Conservation (phyloP, 371 early-diverging fungal genomes). For the Globomyces sp. region DNA sequence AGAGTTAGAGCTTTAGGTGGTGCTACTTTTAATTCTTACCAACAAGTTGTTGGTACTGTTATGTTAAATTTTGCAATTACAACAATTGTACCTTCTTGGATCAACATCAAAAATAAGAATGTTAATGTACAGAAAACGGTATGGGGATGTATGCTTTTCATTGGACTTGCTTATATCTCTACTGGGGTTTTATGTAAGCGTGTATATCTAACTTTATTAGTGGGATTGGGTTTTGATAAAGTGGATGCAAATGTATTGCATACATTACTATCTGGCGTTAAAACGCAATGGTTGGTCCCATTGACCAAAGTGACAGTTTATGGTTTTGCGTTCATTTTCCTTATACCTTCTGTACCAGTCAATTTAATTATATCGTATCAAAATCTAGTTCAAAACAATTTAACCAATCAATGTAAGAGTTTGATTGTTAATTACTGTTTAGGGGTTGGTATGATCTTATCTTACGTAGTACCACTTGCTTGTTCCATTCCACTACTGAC, state of each 20-base stretch:
- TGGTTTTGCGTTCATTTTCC: constrained; percentile 66
- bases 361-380: constrained; percentile 68
- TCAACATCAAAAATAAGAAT: constrained; percentile 46
- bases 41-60: constrained; percentile 35
- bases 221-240: constrained; percentile 37
- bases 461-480: constrained; percentile 69
- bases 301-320: constrained; percentile 63
- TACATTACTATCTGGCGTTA: too few relatives aligned
- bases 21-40: neutral
- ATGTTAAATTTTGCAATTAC: constrained; percentile 47
- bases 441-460: constrained; percentile 52
- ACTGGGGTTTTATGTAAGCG: constrained; percentile 44
- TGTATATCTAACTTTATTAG: constrained; percentile 24
- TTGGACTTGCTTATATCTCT: constrained; percentile 35
- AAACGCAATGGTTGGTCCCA: neutral
- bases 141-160: constrained; percentile 39
- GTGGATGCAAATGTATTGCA: constrained; percentile 9
- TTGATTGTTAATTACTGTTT: constrained; percentile 9
- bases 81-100: constrained; percentile 45
- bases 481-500: constrained; percentile 56
- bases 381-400: constrained; percentile 61
- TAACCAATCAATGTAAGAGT: constrained; percentile 18
- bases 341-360: constrained; percentile 75
- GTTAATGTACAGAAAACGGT: constrained; percentile 47
- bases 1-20: constrained; percentile 3